A percentile compares a stretch with the other conserved stretches of the same genome.
Evolutionary conservation across 106 monocot species (phyloP).

Genomic region (Posidonia australis): DNA sequence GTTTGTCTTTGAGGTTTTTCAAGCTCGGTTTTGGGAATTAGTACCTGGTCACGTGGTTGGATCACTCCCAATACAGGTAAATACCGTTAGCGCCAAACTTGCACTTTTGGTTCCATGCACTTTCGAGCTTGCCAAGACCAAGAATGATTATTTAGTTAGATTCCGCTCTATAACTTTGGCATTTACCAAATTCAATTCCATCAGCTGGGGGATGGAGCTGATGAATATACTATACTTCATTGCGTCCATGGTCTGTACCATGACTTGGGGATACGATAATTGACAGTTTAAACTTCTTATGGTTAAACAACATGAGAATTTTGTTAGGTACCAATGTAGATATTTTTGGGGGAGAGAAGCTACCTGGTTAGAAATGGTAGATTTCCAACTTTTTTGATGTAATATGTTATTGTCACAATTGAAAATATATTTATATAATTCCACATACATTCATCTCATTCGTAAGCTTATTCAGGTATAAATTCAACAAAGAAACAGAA

Average conservation of each 20-base stretch:
- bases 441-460: too few relatives aligned
- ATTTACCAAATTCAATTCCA: background rate
- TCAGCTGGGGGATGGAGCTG: conserved; percentile 17
- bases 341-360: background rate
- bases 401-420: background rate
- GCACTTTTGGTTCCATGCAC: background rate
- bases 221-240: conserved; percentile 11
- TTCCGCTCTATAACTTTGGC: too few relatives aligned
- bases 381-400: background rate
- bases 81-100: background rate
- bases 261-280: conserved; percentile 16
- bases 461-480: too few relatives aligned
- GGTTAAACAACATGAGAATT: background rate
- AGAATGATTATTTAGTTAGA: too few relatives aligned
- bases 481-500: too few relatives aligned
- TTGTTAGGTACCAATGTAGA: background rate
- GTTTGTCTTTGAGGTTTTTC: conserved; percentile 71
- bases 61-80: conserved; percentile 60
- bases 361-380: background rate
- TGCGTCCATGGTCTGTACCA: conserved; percentile 12
- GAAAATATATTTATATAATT: background rate
- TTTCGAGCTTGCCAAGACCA: too few relatives aligned
- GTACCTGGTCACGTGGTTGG: conserved; percentile 83
- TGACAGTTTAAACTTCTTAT: conserved; percentile 8
- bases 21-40: conserved; percentile 91